Conservation (phyloP, 805 yeast species). For the Cyberlindnera veronae region DNA sequence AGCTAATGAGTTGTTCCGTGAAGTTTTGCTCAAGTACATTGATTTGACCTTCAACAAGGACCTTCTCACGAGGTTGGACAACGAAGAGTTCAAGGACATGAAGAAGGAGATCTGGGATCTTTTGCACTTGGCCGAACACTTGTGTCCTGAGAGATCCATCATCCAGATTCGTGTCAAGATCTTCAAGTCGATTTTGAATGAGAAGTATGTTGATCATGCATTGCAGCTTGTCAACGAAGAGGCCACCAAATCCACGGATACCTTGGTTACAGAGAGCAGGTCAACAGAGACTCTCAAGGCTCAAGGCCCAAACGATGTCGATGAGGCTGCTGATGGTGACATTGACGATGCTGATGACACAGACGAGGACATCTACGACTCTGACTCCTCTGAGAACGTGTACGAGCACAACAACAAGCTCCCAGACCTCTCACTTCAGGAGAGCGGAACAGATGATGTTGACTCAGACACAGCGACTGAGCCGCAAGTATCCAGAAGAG, state of each 20-base stretch:
- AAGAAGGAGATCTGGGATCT: slow-evolving; percentile 27
- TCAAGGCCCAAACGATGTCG: slow-evolving; percentile 1
- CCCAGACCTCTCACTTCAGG: slow-evolving; percentile 8
- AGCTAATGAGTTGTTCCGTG: slow-evolving; percentile 30
- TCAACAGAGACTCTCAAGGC: slow-evolving; percentile 3
- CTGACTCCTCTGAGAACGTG: neutral
- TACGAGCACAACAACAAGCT: slow-evolving; percentile 2
- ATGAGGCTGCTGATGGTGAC: slow-evolving; percentile 9
- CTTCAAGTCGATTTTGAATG: slow-evolving; percentile 29
- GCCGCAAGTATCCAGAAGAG: slow-evolving; percentile 6
- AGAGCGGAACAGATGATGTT: slow-evolving; percentile 6
- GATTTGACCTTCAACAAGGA: slow-evolving; percentile 24
- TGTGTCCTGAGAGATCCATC: slow-evolving; percentile 27
- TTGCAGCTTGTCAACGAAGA: slow-evolving; percentile 17
- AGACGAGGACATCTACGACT: slow-evolving; percentile 4
- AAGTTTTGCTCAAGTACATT: slow-evolving; percentile 25
- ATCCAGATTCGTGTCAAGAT: slow-evolving; percentile 27
- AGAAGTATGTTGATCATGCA: slow-evolving; percentile 24
- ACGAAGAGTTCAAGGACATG: slow-evolving; percentile 23
- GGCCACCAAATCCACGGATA: slow-evolving; percentile 6
- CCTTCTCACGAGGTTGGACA: slow-evolving; percentile 13
- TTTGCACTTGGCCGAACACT: slow-evolving; percentile 23
- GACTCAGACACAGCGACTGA: slow-evolving; percentile 6
- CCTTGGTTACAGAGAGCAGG: slow-evolving; percentile 8
- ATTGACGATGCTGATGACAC: neutral